Evolutionary conservation across 768 basidiomycete species (phyloP), one percentile per base, ranked within the genome.

Genomic region (Tylopilus intermedius): DNA sequence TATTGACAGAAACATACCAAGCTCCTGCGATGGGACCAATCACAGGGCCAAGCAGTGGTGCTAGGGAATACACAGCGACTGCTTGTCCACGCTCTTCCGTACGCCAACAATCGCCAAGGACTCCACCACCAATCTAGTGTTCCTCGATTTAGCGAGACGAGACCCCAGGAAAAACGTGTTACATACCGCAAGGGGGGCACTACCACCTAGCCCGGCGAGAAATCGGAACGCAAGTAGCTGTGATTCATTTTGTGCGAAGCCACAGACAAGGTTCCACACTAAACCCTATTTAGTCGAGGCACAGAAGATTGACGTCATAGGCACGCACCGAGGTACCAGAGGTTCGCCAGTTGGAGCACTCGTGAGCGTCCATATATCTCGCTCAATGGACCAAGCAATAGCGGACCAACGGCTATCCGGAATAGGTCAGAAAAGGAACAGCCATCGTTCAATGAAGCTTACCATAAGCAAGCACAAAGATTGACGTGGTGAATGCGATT

Each of bases 211-310:
- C 1, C 88, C 87, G 1, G 86, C 69, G 2, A 89, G 67, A 57
- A 90, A 79, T 18, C 87, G 79, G 60, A 89, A 90, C 0, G 72
- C 82, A 44, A 88, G 79, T 10, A 88, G 68, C 57, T 87, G 78
- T 0, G 67, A 70, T 50, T 75, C 74, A 46, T 73, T 84, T 50
- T 76, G 76, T 0, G 86, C 80, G 51, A 87, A 88, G 0, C 83
- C 81, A 57, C 83, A 84, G 26, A 21, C 83, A 15, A 81, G 61
- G 66, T 79, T 86, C 85, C 79, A 88, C 7, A 62, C 87, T 73
- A 15, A 14, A 57, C 59, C 55, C 39, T 44, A 37, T 8, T 35
- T 13, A 61, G 24, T 15, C 1, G 2, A 3, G 1, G 50, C 0
- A 30, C 30, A 30, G 6, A 9, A 11, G 15, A 37, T 37, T 18